A percentile compares a stretch with the other conserved stretches of the same genome.
Evolutionary conservation across 1,139 yeast species (phyloP).

Genomic region (Sugiyamaella castrensis): DNA sequence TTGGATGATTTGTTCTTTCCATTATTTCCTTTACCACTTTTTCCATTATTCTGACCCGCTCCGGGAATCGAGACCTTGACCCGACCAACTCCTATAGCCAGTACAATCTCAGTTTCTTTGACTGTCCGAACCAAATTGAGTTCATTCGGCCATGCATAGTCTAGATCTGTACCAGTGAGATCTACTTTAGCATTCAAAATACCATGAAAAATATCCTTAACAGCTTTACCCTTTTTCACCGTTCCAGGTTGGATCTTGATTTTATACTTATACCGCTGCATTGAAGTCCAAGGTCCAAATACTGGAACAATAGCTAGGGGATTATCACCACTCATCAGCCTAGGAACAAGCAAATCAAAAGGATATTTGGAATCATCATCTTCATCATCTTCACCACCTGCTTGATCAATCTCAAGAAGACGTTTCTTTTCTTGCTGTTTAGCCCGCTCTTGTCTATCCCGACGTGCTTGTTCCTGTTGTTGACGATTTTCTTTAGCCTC

Average conservation of each 20-base stretch:
- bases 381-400: conserved; percentile 34
- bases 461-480: conserved; percentile 35
- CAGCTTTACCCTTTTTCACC: conserved; percentile 84
- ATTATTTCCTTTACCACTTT: conserved; percentile 13
- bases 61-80: conserved; percentile 38
- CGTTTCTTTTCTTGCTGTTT: conserved; percentile 50
- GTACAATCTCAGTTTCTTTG: conserved; percentile 55
- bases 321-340: conserved; percentile 39
- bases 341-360: conserved; percentile 38
- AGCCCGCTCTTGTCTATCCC: conserved; percentile 42
- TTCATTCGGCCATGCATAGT: conserved; percentile 69
- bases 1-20: conserved; percentile 20
- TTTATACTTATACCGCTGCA: conserved; percentile 73
- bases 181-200: conserved; percentile 60
- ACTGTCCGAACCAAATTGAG: conserved; percentile 54
- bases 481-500: conserved; percentile 38
- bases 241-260: conserved; percentile 84
- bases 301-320: conserved; percentile 70
- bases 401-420: conserved; percentile 35
- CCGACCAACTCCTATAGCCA: conserved; percentile 50
- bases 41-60: conserved; percentile 9
- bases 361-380: conserved; percentile 29
- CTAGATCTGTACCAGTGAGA: conserved; percentile 46
- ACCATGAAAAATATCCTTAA: conserved; percentile 62
- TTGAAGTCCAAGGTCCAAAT: conserved; percentile 89